Percentiles rank a stretch among this genome's conserved stretches.
Evolutionary conservation across 345 rosid genomes (phyloP).

Genomic region (Bruguiera parviflora): DNA sequence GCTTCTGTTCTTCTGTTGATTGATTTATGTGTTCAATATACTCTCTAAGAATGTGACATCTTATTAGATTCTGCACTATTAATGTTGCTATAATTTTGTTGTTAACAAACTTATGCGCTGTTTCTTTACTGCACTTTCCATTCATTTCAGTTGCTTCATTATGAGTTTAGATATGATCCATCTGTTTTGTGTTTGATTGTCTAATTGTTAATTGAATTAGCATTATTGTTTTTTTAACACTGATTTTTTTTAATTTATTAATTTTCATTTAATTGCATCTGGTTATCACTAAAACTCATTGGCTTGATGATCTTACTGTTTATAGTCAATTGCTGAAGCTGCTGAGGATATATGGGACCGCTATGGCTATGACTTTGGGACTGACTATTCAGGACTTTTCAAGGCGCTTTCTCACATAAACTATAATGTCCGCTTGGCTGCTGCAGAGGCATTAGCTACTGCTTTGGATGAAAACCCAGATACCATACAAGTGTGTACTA

Average conservation of each 20-base stretch:
- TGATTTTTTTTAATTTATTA: background rate
- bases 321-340: slow-evolving; percentile 82
- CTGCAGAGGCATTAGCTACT: slow-evolving; percentile 96
- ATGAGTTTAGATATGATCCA: background rate
- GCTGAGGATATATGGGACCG: slow-evolving; percentile 96
- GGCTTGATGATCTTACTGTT: slow-evolving; percentile 9
- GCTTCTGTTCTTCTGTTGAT: too few relatives aligned
- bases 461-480: slow-evolving; percentile 91
- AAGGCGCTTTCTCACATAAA: slow-evolving; percentile 81
- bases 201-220: background rate
- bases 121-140: too few relatives aligned
- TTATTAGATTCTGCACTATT: too few relatives aligned
- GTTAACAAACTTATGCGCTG: too few relatives aligned
- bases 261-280: background rate
- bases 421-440: slow-evolving; percentile 81
- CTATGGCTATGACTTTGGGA: slow-evolving; percentile 83
- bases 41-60: too few relatives aligned
- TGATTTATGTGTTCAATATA: too few relatives aligned
- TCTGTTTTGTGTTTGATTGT: background rate
- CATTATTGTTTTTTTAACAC: background rate
- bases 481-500: slow-evolving; percentile 61
- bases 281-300: background rate
- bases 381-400: slow-evolving; percentile 85
- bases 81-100: too few relatives aligned
- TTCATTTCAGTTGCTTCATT: too few relatives aligned